Percentiles rank a stretch among this genome's conserved stretches.
These are phyloP conservation scores for Suillus paluster DNA, from an alignment of 768 basidiomycete species.

Conservation along the genomic window DNA sequence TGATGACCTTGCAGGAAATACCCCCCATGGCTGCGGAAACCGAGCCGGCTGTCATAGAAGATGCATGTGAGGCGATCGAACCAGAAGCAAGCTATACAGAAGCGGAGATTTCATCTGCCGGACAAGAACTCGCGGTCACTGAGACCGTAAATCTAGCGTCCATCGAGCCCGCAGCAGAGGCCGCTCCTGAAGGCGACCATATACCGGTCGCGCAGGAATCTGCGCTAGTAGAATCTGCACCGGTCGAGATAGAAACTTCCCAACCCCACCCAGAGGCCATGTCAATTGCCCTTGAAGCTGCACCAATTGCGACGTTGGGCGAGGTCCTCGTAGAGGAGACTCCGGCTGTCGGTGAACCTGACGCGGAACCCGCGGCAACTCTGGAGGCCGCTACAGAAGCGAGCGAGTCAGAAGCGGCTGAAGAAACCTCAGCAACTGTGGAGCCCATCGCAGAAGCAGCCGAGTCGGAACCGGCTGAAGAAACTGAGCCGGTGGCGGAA, in stretches of 20 bases:
- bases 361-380: neutral
- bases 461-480: slow-evolving; percentile 3
- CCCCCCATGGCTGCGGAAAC: neutral
- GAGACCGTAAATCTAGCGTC: neutral
- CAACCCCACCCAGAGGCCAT: neutral
- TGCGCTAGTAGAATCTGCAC: neutral
- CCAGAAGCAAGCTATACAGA: neutral
- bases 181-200: neutral
- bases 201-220: neutral
- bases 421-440: neutral
- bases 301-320: neutral
- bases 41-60: neutral
- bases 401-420: neutral
- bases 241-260: neutral
- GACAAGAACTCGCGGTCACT: neutral
- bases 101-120: neutral
- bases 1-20: neutral
- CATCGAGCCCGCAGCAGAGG: neutral
- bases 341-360: neutral
- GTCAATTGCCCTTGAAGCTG: neutral
- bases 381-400: neutral
- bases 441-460: neutral
- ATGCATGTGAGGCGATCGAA: slow-evolving; percentile 7
- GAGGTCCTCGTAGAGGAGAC: neutral
- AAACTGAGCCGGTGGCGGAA: neutral